A percentile compares a stretch with the other conserved stretches of the same genome.
phyloP scores from a whole-genome alignment of 2,329 filamentous ascomycete genomes.

The Penicillium sp. region DNA sequence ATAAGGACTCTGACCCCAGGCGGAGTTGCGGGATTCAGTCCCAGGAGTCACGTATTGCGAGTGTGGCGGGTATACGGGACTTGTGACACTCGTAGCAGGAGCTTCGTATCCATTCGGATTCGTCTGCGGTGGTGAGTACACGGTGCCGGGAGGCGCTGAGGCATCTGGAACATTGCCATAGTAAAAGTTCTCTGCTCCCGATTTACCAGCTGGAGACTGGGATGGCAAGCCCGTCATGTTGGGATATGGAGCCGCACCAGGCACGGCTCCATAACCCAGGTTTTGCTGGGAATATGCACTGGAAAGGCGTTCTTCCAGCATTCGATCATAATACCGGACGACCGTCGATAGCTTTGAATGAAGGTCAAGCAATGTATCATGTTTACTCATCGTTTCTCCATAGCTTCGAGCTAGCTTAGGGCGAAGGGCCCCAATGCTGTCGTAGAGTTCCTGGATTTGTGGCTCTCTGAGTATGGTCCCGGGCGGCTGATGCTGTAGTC shows the following conservation, averaged over 20 bases:
- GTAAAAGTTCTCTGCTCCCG: slow-evolving; percentile 29
- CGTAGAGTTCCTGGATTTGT: slow-evolving; percentile 97
- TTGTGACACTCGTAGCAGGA: slow-evolving; percentile 8
- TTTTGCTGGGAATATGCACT: slow-evolving; percentile 87
- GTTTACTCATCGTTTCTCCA: slow-evolving; percentile 99
- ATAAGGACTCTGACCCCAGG: slow-evolving; percentile 24
- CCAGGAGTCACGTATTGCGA: slow-evolving; percentile 8
- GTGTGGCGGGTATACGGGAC: slow-evolving; percentile 18
- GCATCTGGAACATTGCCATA: slow-evolving; percentile 23
- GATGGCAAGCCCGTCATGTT: slow-evolving; percentile 16
- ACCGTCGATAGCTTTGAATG: slow-evolving; percentile 96
- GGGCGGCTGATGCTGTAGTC: slow-evolving; percentile 90
- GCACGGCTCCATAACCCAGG: slow-evolving; percentile 60
- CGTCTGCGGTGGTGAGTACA: slow-evolving; percentile 18
- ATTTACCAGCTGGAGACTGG: slow-evolving; percentile 17
- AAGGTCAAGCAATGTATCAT: slow-evolving; percentile 90
- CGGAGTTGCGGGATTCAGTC: slow-evolving; percentile 16
- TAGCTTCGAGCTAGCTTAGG: slow-evolving; percentile 95
- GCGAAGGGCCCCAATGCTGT: slow-evolving; percentile 89
- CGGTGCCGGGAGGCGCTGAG: slow-evolving; percentile 10
- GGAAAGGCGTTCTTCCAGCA: slow-evolving; percentile 93
- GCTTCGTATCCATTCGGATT: slow-evolving; percentile 17
- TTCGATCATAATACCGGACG: slow-evolving; percentile 95
- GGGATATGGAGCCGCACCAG: slow-evolving; percentile 25
- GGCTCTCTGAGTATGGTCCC: slow-evolving; percentile 96